Base-by-base conservation (phyloP, 176 grass and related monocot genomes). In the bread wheat (Triticum aestivum) region DNA sequence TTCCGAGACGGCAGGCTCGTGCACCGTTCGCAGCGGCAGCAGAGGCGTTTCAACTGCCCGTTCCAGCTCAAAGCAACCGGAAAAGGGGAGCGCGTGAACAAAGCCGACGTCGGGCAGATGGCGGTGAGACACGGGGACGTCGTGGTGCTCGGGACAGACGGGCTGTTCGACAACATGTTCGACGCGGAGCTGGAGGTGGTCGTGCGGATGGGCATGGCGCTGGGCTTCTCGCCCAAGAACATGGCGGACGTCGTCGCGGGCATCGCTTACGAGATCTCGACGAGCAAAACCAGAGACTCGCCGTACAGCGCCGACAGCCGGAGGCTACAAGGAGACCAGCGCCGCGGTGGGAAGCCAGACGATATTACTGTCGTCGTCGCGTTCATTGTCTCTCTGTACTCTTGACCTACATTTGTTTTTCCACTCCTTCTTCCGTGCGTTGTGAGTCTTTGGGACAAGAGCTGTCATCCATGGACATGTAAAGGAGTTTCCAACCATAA, bases 121-220 rank as follows among this genome's bases (percentile, higher is more conserved):
- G 0, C 6, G 23, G 73, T 83, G 6, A 63, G 13, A 18, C 3
- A 21, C 18, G 87, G 68, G 56, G 87, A 89, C 82, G 77, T 89
- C 20, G 68, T 85, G 38, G 82, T 89, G 8, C 11, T 41, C 41
- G 82, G 76, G 37, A 81, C 87, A 0, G 82, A 89, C 69, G 82
- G 82, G 7, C 39, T 89, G 17, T 89, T 89, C 82, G 87, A 89
- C 42, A 89, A 89, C 82, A 6, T 89, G 68, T 80, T 74, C 52
- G 76, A 89, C 41, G 2, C 2, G 0, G 68, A 80, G 56, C 52
- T 85, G 49, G 67, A 69, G 51, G 30, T 4, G 35, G 2, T 74
- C 67, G 67, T 89, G 30, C 56, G 38, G 32, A 38, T 52, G 18
- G 76, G 56, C 9, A 54, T 33, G 52, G 15, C 6, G 8, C 58